Conservation (phyloP, 2,329 filamentous ascomycete species). For the Claviceps africana region DNA sequence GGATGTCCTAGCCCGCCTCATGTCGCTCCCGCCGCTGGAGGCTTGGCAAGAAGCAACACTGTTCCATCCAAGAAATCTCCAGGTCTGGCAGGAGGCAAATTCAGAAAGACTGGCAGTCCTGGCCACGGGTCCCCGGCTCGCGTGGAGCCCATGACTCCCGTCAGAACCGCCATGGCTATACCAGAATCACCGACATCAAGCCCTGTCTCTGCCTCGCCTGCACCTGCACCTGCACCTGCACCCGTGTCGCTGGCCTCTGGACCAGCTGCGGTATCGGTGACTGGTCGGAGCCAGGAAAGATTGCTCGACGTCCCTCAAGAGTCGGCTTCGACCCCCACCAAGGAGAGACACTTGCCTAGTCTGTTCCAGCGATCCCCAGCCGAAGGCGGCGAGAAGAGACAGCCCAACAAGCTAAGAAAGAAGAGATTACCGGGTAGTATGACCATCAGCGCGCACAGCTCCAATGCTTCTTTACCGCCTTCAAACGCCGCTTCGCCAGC, state of each 20-base stretch:
- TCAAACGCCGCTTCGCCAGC: conserved; percentile 32
- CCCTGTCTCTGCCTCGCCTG: conserved; percentile 16
- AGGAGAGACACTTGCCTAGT: conserved; percentile 53
- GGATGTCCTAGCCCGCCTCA: conserved; percentile 53
- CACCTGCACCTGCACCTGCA: conserved; percentile 11
- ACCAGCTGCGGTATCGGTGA: conserved; percentile 15
- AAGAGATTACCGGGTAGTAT: conserved; percentile 62
- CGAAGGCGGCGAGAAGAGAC: conserved; percentile 46
- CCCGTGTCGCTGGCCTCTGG: conserved; percentile 15
- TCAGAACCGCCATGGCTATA: conserved; percentile 13
- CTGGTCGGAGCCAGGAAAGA: conserved; percentile 36
- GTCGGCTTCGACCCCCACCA: conserved; percentile 42
- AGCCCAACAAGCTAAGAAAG: conserved; percentile 85
- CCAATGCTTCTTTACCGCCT: conserved; percentile 55
- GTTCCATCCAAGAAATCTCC: conserved; percentile 84
- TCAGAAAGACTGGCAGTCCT: conserved; percentile 30
- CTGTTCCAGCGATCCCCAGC: conserved; percentile 59
- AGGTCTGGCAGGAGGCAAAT: conserved; percentile 51
- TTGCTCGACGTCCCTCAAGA: conserved; percentile 29
- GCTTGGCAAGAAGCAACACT: conserved; percentile 64
- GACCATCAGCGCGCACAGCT: conserved; percentile 83
- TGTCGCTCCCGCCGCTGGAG: conserved; percentile 39
- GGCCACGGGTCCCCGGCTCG: conserved; percentile 19
- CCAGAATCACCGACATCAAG: conserved; percentile 9
- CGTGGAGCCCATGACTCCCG: conserved; percentile 24